Evolutionary conservation across 2,329 filamentous ascomycete genomes (phyloP).

Genomic region (Pseudocercospora cruenta): DNA sequence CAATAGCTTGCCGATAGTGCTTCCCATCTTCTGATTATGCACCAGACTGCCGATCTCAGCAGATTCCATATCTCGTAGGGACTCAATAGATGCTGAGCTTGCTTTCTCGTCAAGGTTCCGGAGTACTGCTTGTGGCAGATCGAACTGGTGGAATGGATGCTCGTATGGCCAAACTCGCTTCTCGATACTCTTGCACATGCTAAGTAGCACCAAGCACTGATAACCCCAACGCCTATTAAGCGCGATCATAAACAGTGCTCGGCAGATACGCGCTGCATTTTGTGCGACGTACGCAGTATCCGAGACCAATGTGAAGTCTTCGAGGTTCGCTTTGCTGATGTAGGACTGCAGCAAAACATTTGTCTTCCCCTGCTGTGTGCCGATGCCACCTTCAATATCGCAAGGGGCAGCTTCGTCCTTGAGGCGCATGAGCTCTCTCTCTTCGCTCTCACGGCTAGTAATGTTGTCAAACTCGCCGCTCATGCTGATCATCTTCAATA

Average conservation of each 20-base stretch:
- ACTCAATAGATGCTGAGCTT: constrained; percentile 72
- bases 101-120: constrained; percentile 84
- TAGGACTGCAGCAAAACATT: constrained; percentile 94
- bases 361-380: constrained; percentile 81
- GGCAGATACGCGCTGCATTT: constrained; percentile 90
- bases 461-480: constrained; percentile 98
- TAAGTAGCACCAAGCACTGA: constrained; percentile 87
- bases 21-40: constrained; percentile 86
- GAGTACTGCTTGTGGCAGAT: constrained; percentile 80
- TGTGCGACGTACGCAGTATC: constrained; percentile 95
- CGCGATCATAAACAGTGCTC: constrained; percentile 96
- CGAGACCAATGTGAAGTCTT: constrained; percentile 91
- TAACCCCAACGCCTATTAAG: constrained; percentile 94
- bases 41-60: constrained; percentile 89
- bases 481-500: constrained; percentile 95
- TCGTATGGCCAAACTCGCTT: constrained; percentile 94
- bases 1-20: constrained; percentile 76
- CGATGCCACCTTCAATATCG: constrained; percentile 70
- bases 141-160: constrained; percentile 93
- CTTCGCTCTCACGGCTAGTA: constrained; percentile 86
- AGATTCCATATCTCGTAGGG: constrained; percentile 88
- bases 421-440: constrained; percentile 79
- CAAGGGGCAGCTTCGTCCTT: constrained; percentile 73
- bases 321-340: constrained; percentile 82
- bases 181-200: constrained; percentile 95